Evolutionary conservation across 495 filamentous ascomycete species (phyloP), one percentile per base, ranked within the genome.

Genomic region (Annulohypoxylon maeteangense): DNA sequence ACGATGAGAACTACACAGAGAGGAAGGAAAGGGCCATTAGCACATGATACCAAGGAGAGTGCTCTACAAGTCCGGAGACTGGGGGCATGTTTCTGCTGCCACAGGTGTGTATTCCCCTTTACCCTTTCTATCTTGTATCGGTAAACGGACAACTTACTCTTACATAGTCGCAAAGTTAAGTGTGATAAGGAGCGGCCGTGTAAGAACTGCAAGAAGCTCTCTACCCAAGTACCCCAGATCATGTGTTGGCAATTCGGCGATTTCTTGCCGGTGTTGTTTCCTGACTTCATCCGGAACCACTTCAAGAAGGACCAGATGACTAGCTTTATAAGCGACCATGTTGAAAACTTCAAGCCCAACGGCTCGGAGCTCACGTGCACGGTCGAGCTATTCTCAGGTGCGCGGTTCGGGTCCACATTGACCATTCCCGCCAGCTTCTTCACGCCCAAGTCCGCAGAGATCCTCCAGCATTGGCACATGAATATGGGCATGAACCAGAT

Each of bases 11-110:
- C 79, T 27, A 79, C 81, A 7, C 80, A 84, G 71, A 76, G 80
- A 16, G 83, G 83, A 1, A 78, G 83, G 54, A 85, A 84, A 54
- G 83, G 83, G 4, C 83, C 83, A 7, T 71, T 85, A 25, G 79
- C 82, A 18, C 75, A 77, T 57, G 80, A 82, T 27, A 82, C 79
- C n/a, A 82, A 82, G 69, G 77, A 83, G 74, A 78, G 74, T 55
- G 82, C 83, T n/a, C 76, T 84, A 11, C 76, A 81, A 18, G 81
- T 85, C 8, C 76, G 83, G 10, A 81, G 83, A 38, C 74, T 77
- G 22, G 83, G 83, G 23, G 83, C 83, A 48, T 85, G 83, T 65
- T 85, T 85, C 70, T 81, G 82, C 77, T 85, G 82, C 66, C 82
- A 84, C 64, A 81, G 71, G 74, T 74, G 29, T 47, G 68, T 71